Percentiles rank a stretch among this genome's conserved stretches.
Evolutionary conservation across 371 early-diverging fungal genomes (phyloP).

Genomic region (Mortierella sp.): DNA sequence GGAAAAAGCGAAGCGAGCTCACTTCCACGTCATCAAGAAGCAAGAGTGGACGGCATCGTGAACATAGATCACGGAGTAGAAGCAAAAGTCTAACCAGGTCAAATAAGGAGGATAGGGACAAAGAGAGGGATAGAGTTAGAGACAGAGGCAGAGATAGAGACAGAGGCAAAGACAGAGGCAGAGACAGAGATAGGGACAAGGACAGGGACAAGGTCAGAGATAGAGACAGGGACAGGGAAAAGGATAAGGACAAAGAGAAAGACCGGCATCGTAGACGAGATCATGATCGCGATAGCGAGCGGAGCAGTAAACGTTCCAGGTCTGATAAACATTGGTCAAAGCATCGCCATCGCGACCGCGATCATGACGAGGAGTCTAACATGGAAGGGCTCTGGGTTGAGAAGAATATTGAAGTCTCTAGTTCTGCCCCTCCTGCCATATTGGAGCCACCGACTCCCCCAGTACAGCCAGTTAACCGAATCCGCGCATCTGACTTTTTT

Average conservation of each 20-base stretch:
- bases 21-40: slow-evolving; percentile 6
- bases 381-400: slow-evolving; percentile 60
- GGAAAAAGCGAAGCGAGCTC: neutral
- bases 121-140: slow-evolving; percentile 22
- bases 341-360: slow-evolving; percentile 18
- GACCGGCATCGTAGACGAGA: slow-evolving; percentile 2
- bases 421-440: neutral
- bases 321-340: slow-evolving; percentile 24
- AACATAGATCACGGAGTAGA: slow-evolving; percentile 21
- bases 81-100: slow-evolving; percentile 33
- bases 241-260: slow-evolving; percentile 32
- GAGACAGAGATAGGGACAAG: slow-evolving; percentile 33
- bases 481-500: slow-evolving; percentile 12
- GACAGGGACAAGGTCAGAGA: slow-evolving; percentile 26
- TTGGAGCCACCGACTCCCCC: neutral
- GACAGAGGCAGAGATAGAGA: neutral
- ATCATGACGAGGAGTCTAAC: slow-evolving; percentile 23
- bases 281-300: slow-evolving; percentile 28
- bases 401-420: slow-evolving; percentile 32
- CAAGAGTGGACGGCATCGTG: slow-evolving; percentile 15
- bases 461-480: neutral
- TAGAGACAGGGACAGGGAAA: slow-evolving; percentile 21
- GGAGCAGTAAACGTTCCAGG: slow-evolving; percentile 20
- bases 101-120: slow-evolving; percentile 29
- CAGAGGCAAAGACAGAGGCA: slow-evolving; percentile 24